A percentile compares a stretch with the other conserved stretches of the same genome.
Evolutionary conservation across 2,329 filamentous ascomycete species (phyloP).

Genomic region (Monosporascus sp.): DNA sequence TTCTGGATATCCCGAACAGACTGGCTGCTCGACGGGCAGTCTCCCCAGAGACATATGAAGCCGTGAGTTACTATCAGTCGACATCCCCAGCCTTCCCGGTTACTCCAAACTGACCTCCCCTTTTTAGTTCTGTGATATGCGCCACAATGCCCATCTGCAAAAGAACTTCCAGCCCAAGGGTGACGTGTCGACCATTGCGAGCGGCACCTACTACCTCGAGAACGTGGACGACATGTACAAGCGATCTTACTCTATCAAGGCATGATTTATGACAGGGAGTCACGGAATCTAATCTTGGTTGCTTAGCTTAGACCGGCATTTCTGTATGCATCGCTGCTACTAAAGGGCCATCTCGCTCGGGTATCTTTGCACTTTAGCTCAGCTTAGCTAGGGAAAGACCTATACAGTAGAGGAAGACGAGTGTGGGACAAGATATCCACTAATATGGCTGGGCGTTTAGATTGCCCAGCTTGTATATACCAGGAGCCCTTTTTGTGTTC

Average conservation of each 20-base stretch:
- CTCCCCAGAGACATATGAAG: conserved; percentile 66
- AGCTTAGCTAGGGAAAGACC: conserved; percentile 14
- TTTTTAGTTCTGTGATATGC: conserved; percentile 66
- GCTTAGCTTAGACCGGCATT: conserved; percentile 17
- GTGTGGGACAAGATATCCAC: conserved; percentile 11
- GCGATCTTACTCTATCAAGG: conserved; percentile 71
- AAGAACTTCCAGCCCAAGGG: conserved; percentile 71
- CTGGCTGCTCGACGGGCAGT: conserved; percentile 62
- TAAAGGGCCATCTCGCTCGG: too few species aligned
- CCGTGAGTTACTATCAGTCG: conserved; percentile 44
- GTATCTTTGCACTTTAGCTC: conserved; percentile 3
- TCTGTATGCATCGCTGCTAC: background rate
- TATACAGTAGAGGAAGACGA: conserved; percentile 8
- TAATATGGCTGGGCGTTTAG: conserved; percentile 15
- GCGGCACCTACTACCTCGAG: conserved; percentile 72
- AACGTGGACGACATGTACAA: conserved; percentile 84
- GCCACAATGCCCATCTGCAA: conserved; percentile 77
- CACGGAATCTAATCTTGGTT: conserved; percentile 16
- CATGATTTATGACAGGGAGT: conserved; percentile 36
- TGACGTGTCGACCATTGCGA: conserved; percentile 57
- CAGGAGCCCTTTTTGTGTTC: conserved; percentile 13
- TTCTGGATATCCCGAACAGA: conserved; percentile 63
- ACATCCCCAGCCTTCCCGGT: background rate
- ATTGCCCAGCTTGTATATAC: conserved; percentile 24
- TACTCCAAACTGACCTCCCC: conserved; percentile 14